Conservation (phyloP, 306 rosid genomes). For the Prunus fruticosa region DNA sequence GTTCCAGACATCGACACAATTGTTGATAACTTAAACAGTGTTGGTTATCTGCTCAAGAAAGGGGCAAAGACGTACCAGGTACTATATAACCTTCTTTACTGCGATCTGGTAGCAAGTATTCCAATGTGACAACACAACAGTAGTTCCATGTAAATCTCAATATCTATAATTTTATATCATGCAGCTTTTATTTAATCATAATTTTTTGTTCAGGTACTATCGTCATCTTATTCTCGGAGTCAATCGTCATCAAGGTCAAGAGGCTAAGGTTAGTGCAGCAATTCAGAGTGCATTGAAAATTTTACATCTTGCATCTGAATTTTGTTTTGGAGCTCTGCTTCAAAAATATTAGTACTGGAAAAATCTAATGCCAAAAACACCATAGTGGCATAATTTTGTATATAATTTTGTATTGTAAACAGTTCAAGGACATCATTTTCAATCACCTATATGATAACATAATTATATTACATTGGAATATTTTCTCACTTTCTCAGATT, state of each 20-base stretch:
- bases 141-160: background rate
- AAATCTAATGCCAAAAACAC: constrained; percentile 1
- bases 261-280: constrained; percentile 25
- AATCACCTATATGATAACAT: background rate
- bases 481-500: background rate
- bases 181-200: background rate
- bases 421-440: background rate
- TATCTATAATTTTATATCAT: background rate
- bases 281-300: background rate
- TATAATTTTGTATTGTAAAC: background rate
- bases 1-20: constrained; percentile 89
- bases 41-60: constrained; percentile 81
- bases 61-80: constrained; percentile 96
- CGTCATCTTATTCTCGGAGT: constrained; percentile 65
- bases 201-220: constrained; percentile 53
- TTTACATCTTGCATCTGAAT: background rate
- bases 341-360: background rate
- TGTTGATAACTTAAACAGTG: constrained; percentile 75
- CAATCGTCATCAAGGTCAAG: constrained; percentile 53
- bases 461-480: constrained; percentile 3
- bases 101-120: no score
- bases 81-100: background rate
- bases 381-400: background rate
- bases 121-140: background rate
- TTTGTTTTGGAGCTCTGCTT: background rate